Conservation (phyloP, 78 protist genomes). For the Bigelowiella natans region DNA sequence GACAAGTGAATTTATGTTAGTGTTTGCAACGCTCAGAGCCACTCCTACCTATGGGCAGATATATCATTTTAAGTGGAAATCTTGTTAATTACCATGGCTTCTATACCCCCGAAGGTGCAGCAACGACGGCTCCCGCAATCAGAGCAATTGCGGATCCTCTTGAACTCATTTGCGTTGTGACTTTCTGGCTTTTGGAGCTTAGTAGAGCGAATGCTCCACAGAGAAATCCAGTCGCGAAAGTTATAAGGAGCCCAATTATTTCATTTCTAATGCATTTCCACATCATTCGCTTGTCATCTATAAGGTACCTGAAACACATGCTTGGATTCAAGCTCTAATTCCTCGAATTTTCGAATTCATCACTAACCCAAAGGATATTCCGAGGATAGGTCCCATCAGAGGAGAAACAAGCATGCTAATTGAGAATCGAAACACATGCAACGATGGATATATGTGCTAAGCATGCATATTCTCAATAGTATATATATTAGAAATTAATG, state of each 20-base stretch:
- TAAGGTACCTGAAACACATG: neutral
- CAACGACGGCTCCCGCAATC: neutral
- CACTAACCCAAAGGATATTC: neutral
- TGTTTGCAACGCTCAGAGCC: slow-evolving; percentile 4
- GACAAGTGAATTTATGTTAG: slow-evolving; percentile 28
- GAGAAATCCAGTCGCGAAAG: neutral
- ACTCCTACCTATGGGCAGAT: slow-evolving; percentile 1
- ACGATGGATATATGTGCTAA: too few relatives aligned
- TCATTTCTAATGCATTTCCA: neutral
- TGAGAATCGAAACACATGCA: too few relatives aligned
- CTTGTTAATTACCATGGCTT: neutral
- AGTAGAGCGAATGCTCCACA: neutral
- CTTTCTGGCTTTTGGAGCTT: neutral
- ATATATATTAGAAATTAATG: too few relatives aligned
- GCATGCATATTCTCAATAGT: too few relatives aligned
- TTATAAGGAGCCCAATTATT: neutral
- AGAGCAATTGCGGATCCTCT: neutral
- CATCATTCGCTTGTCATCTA: neutral
- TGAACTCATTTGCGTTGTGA: slow-evolving; percentile 6
- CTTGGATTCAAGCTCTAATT: neutral
- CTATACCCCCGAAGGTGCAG: slow-evolving; percentile 22
- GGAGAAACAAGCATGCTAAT: slow-evolving; percentile 37
- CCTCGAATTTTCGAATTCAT: neutral
- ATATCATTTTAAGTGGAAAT: neutral
- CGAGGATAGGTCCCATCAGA: slow-evolving; percentile 33